A percentile compares a stretch with the other conserved stretches of the same genome.
Evolutionary conservation across 2,329 filamentous ascomycete species (phyloP).

Genomic region (Rhinocladiella similis): DNA sequence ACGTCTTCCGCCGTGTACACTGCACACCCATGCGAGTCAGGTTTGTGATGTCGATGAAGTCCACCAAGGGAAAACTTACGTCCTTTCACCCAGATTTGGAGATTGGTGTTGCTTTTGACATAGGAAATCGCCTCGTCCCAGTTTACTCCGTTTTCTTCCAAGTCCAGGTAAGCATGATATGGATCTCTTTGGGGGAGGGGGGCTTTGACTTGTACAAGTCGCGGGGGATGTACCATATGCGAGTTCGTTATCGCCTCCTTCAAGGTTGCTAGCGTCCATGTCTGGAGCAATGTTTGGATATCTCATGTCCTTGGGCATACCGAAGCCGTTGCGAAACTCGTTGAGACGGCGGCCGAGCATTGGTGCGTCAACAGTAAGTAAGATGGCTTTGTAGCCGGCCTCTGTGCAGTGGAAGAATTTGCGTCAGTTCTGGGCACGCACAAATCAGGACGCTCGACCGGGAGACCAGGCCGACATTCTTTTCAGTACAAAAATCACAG

Average conservation of each 20-base stretch:
- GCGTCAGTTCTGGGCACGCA: not conserved
- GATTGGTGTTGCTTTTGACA: slow-evolving; percentile 42
- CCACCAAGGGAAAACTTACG: slow-evolving; percentile 25
- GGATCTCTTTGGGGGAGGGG: not conserved
- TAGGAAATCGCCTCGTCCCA: slow-evolving; percentile 55
- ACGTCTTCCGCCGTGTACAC: slow-evolving; percentile 26
- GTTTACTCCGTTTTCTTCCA: slow-evolving; percentile 41
- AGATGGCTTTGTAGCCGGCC: slow-evolving; percentile 55
- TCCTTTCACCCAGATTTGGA: slow-evolving; percentile 30
- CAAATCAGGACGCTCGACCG: not conserved
- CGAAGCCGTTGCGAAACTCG: slow-evolving; percentile 55
- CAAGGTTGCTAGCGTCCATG: slow-evolving; percentile 11
- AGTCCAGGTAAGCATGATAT: not conserved
- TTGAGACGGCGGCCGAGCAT: slow-evolving; percentile 55
- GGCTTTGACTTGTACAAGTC: not conserved
- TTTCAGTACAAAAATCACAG: too few species aligned
- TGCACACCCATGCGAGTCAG: not conserved
- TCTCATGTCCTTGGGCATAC: slow-evolving; percentile 24
- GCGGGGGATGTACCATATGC: slow-evolving; percentile 5
- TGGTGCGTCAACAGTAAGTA: slow-evolving; percentile 57
- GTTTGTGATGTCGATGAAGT: not conserved
- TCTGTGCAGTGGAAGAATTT: slow-evolving; percentile 27
- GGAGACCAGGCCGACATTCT: not conserved
- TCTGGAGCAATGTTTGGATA: slow-evolving; percentile 27
- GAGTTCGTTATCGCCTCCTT: slow-evolving; percentile 9